phyloP scores from a whole-genome alignment of 2,329 filamentous ascomycete genomes.

The Pseudogymnoascus sp. region DNA sequence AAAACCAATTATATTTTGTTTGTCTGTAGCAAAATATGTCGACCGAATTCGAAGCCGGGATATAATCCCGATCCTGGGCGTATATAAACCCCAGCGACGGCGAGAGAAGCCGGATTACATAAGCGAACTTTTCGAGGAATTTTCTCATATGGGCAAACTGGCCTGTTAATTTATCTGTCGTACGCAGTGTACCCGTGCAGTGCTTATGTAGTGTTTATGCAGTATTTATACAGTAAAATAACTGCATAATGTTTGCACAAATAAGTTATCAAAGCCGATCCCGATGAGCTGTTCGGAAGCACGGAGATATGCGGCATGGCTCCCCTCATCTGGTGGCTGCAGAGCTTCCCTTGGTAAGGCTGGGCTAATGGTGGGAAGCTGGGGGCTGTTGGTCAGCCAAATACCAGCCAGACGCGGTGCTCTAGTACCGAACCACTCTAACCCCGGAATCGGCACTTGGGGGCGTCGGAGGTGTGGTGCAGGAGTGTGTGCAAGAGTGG shows the following conservation, averaged over 20 bases:
- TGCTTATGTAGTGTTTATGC: not conserved
- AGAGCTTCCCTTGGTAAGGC: not conserved
- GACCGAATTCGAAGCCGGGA: not conserved
- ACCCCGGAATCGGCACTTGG: not conserved
- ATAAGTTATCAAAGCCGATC: not conserved
- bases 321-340: not conserved
- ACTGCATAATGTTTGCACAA: not conserved
- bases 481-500: not conserved
- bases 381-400: not conserved
- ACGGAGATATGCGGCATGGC: not conserved
- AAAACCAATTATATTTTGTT: not conserved
- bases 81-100: not conserved
- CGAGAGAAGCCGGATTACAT: not conserved
- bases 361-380: not conserved
- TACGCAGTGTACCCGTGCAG: too few species aligned
- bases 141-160: too few species aligned
- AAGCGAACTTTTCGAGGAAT: not conserved
- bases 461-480: not conserved
- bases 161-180: too few species aligned
- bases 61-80: not conserved
- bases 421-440: not conserved
- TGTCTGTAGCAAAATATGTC: not conserved
- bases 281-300: not conserved
- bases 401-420: not conserved
- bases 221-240: not conserved